These are phyloP conservation scores for Ustilaginoidea virens DNA, from an alignment of 2,329 filamentous ascomycete genomes.

Conservation along the genomic window DNA sequence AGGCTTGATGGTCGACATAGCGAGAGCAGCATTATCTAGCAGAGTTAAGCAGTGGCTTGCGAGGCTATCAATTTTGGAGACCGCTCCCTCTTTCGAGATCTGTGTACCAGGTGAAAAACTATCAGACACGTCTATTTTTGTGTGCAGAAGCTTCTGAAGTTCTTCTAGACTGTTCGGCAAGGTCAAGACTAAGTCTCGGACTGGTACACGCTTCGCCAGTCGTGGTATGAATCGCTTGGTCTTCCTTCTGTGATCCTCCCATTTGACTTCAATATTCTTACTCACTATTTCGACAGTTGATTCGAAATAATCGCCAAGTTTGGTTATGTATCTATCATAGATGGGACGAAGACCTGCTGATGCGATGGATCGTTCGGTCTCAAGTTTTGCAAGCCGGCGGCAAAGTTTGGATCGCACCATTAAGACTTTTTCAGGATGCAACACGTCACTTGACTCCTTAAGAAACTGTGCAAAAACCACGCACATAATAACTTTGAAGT, in stretches of 20 bases:
- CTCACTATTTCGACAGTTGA: background rate
- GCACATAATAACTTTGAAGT: conserved; percentile 45
- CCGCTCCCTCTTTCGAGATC: background rate
- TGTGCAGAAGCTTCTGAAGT: conserved; percentile 10
- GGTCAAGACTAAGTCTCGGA: conserved; percentile 16
- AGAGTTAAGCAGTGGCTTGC: too few relatives aligned
- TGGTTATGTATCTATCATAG: conserved; percentile 1
- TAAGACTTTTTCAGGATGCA: conserved; percentile 9
- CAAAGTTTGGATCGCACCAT: conserved; percentile 32
- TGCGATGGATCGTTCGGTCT: conserved; percentile 11
- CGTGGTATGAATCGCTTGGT: conserved; percentile 22
- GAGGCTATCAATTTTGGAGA: too few relatives aligned
- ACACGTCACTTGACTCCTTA: conserved; percentile 13
- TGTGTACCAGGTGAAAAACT: too few relatives aligned
- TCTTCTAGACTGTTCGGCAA: conserved; percentile 25
- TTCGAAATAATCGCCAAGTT: background rate
- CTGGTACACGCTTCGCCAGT: conserved; percentile 22
- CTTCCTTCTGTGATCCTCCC: conserved; percentile 23
- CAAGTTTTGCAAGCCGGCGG: conserved; percentile 41
- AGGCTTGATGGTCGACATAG: background rate
- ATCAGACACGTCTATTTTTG: too few relatives aligned
- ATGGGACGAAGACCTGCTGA: background rate
- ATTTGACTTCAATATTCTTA: conserved; percentile 9
- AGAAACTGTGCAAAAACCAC: conserved; percentile 30
- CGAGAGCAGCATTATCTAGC: background rate